These are phyloP conservation scores for Backusella liffmaniae DNA, from an alignment of 192 early-diverging fungal genomes.

Conservation along the genomic window DNA sequence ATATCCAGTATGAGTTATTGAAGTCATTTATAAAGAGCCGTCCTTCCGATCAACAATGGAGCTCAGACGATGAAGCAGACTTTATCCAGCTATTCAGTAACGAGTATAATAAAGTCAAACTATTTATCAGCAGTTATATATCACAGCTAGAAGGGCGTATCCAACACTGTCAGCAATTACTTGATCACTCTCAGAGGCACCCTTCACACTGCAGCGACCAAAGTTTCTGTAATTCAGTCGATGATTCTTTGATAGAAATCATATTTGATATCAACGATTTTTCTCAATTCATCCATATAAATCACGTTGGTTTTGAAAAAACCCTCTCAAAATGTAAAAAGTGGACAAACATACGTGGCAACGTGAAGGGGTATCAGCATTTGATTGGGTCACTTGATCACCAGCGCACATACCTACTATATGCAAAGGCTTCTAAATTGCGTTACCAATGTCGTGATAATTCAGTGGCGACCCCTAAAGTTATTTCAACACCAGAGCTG, in stretches of 20 bases:
- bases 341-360: constrained; percentile 67
- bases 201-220: constrained; percentile 35
- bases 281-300: constrained; percentile 70
- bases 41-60: constrained; percentile 21
- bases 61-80: constrained; percentile 12
- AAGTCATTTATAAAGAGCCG: constrained; percentile 21
- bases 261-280: constrained; percentile 74
- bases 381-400: constrained; percentile 71
- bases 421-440: constrained; percentile 79
- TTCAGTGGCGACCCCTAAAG: background rate
- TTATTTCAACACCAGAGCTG: background rate
- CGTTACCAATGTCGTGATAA: constrained; percentile 61
- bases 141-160: constrained; percentile 68
- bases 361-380: constrained; percentile 66
- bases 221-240: constrained; percentile 46
- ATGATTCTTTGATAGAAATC: constrained; percentile 60
- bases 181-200: constrained; percentile 38
- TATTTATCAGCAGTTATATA: constrained; percentile 64
- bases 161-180: constrained; percentile 56
- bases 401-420: constrained; percentile 72
- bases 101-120: constrained; percentile 80
- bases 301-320: constrained; percentile 80
- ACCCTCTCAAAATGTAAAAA: constrained; percentile 98
- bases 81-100: constrained; percentile 73
- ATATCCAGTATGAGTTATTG: constrained; percentile 17